Evolutionary conservation across 2,329 filamentous ascomycete genomes (phyloP), one percentile per base, ranked within the genome.

Genomic region (Pleochaeta shiraiana): DNA sequence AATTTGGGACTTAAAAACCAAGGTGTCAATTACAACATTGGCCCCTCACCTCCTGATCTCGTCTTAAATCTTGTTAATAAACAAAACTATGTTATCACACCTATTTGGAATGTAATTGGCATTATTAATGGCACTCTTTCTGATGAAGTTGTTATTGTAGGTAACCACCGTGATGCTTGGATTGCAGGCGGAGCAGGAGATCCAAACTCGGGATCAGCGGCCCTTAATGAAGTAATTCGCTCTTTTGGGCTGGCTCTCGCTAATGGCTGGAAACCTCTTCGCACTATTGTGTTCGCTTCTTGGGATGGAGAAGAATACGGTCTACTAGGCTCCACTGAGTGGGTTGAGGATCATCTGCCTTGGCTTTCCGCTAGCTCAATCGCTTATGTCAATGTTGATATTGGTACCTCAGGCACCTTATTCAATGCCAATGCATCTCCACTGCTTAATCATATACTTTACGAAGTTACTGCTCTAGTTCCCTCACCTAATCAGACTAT

Each of bases 141-240:
- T 70, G 84, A 95, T 70, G 90, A 96, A 71, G 90, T 95, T 0
- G 79, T 98, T 57, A 80, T 98, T 3, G 77, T 97, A 34, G 90
- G 91, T n/a, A 95, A 95, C 71, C 91, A 95, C 72, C 83, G 90
- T 37, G 90, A 95, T 74, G 88, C 91, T 0, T 95, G 89, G 89
- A 86, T 92, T 70, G 85, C 85, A 24, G 89, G 89, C n/a, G 88
- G 89, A 28, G 87, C 88, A 19, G 87, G 79, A 14, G 89, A 95
- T 69, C 89, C 89, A 0, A 92, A 92, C 76, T 88, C 85, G 67
- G 89, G 89, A 67, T 90, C 86, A 19, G 87, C 89, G 3, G 83
- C 85, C 0, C 74, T 95, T 55, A 90, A 90, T 68, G 89, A 95
- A 70, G 83, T 91, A 0, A 81, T 91, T 63, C 82, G 87, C 64